A percentile compares a stretch with the other conserved stretches of the same genome.
These are phyloP conservation scores for Penstemon barbatus DNA, from an alignment of 257 asterid species.

Conservation along the genomic window DNA sequence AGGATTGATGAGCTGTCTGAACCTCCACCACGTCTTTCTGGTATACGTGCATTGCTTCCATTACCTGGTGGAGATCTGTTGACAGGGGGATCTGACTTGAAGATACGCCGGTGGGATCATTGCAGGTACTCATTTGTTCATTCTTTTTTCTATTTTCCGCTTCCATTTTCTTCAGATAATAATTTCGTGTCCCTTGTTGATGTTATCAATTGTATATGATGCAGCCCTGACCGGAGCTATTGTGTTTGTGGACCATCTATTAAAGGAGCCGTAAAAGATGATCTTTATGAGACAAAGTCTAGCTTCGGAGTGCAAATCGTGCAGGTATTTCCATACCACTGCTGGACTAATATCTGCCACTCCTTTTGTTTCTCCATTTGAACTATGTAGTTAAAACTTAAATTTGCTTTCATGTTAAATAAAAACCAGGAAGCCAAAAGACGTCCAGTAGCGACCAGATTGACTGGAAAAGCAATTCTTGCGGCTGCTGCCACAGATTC, in stretches of 20 bases:
- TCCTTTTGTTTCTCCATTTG: constrained; percentile 16
- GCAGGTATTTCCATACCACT: constrained; percentile 64
- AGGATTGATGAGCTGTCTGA: constrained; percentile 84
- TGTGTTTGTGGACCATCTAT: constrained; percentile 92
- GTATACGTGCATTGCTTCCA: constrained; percentile 98
- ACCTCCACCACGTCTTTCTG: constrained; percentile 77
- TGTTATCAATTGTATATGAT: constrained; percentile 23
- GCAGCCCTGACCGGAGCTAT: constrained; percentile 92
- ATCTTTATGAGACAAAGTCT: constrained; percentile 87
- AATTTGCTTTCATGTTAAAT: constrained; percentile 18
- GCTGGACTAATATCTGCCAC: constrained; percentile 23
- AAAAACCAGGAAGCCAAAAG: constrained; percentile 75
- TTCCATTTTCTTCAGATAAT: constrained; percentile 7
- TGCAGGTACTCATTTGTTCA: constrained; percentile 55
- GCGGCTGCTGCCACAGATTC: constrained; percentile 92
- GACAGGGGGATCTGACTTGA: constrained; percentile 97
- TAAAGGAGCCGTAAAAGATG: constrained; percentile 79
- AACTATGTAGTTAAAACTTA: constrained; percentile 1
- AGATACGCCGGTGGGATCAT: constrained; percentile 97
- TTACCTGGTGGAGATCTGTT: constrained; percentile 96
- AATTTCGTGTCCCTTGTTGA: constrained; percentile 24
- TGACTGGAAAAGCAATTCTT: constrained; percentile 70
- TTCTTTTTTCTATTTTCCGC: background rate
- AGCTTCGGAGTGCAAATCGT: constrained; percentile 94
- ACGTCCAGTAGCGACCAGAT: constrained; percentile 62